A percentile compares a stretch with the other conserved stretches of the same genome.
Evolutionary conservation across 768 basidiomycete species (phyloP).

Genomic region (Cystobasidium onofrii): DNA sequence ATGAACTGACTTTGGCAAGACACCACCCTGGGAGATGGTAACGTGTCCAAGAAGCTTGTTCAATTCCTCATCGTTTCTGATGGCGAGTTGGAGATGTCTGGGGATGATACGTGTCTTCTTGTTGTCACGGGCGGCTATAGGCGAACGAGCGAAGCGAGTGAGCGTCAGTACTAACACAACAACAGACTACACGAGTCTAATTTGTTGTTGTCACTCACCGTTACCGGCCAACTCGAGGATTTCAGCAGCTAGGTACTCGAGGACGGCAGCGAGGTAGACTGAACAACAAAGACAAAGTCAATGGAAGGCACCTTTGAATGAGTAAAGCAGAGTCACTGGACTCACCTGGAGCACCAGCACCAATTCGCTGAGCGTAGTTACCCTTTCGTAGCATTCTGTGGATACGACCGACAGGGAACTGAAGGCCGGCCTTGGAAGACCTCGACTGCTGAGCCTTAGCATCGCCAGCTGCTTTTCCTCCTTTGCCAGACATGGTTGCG

Average conservation of each 20-base stretch:
- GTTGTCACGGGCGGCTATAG: constrained; percentile 73
- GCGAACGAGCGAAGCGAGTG: constrained; percentile 50
- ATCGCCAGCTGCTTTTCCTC: constrained; percentile 27
- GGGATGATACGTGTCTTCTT: constrained; percentile 79
- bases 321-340: neutral
- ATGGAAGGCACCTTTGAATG: neutral
- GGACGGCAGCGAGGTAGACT: constrained; percentile 77
- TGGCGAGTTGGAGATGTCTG: constrained; percentile 65
- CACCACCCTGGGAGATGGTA: constrained; percentile 71
- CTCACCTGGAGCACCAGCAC: constrained; percentile 66
- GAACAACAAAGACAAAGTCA: neutral
- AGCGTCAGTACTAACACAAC: neutral
- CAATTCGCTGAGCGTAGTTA: constrained; percentile 79
- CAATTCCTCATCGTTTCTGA: constrained; percentile 66
- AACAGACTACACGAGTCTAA: constrained; percentile 49
- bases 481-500: constrained; percentile 30
- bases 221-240: constrained; percentile 75
- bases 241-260: constrained; percentile 80
- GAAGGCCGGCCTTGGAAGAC: constrained; percentile 53
- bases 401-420: constrained; percentile 75
- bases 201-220: constrained; percentile 62
- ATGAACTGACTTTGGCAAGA: constrained; percentile 52
- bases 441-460: constrained; percentile 51
- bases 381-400: constrained; percentile 68
- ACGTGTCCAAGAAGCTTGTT: constrained; percentile 52